Conservation (phyloP, 108 stramenopile genomes). For the Epithemia pelagica region DNA sequence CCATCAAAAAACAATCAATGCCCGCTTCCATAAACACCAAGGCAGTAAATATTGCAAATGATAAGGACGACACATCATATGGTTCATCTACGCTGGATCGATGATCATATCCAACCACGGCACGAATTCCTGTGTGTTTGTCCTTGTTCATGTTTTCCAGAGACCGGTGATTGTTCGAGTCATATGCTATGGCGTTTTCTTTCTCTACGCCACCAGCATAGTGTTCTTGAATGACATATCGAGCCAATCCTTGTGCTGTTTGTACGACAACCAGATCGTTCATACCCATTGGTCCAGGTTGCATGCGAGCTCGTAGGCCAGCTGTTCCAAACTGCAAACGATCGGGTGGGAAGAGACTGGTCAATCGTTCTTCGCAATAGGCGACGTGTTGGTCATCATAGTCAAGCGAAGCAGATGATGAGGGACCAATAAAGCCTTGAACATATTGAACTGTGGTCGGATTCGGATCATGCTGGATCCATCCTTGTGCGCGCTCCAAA, state of each 20-base stretch:
- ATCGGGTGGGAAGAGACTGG: conserved; percentile 1
- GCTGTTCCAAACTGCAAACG: conserved; percentile 93
- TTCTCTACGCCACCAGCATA: conserved; percentile 6
- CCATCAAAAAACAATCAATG: conserved; percentile 75
- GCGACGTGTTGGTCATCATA: background rate
- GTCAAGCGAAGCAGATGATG: background rate
- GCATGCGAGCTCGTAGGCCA: conserved; percentile 87
- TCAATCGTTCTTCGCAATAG: background rate
- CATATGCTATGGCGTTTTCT: background rate
- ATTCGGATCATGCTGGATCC: conserved; percentile 66
- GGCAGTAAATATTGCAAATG: conserved; percentile 85
- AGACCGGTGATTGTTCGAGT: conserved; percentile 1
- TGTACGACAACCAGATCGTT: conserved; percentile 94
- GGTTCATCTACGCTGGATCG: conserved; percentile 36
- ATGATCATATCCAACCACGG: conserved; percentile 94
- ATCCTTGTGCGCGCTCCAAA: conserved; percentile 38
- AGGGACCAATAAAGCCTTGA: conserved; percentile 25
- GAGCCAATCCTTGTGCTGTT: conserved; percentile 79
- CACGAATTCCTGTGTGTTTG: conserved; percentile 16
- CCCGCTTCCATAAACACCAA: conserved; percentile 75
- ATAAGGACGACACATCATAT: conserved; percentile 63
- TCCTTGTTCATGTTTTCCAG: background rate
- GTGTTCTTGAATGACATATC: conserved; percentile 33
- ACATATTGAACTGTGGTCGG: conserved; percentile 43
- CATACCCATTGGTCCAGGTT: conserved; percentile 83